Evolutionary conservation across 2,329 filamentous ascomycete species (phyloP).

Genomic region (Microcera coccophila): DNA sequence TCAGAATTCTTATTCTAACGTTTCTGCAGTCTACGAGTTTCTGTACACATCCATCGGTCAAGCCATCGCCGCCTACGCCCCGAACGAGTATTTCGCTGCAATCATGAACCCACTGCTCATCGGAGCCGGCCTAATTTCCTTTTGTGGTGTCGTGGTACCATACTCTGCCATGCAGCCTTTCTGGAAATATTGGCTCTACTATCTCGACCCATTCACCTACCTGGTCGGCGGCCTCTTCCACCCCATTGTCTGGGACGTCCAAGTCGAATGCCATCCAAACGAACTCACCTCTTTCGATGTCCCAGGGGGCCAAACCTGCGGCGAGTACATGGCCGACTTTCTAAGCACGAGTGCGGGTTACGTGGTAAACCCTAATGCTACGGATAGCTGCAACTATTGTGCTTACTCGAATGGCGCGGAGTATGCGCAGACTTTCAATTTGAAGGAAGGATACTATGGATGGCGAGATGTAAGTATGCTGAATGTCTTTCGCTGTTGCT

Average conservation of each 20-base stretch:
- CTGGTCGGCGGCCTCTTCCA: constrained; percentile 37
- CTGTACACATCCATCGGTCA: constrained; percentile 42
- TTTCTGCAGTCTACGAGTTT: constrained; percentile 34
- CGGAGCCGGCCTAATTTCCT: constrained; percentile 30
- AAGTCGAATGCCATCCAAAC: constrained; percentile 31
- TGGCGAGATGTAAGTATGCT: constrained; percentile 20
- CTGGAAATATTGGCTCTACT: constrained; percentile 36
- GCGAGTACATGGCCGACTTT: constrained; percentile 18
- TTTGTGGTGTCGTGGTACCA: constrained; percentile 25
- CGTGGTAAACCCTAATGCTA: constrained; percentile 8
- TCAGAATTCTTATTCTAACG: constrained; percentile 15
- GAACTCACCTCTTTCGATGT: constrained; percentile 24
- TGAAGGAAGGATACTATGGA: constrained; percentile 14
- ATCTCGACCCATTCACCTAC: constrained; percentile 41
- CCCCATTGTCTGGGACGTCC: constrained; percentile 36
- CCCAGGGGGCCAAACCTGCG: constrained; percentile 10
- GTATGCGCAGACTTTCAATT: constrained; percentile 16
- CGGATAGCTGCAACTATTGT: constrained; percentile 15
- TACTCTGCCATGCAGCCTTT: constrained; percentile 21
- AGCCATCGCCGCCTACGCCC: constrained; percentile 46
- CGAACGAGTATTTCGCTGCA: constrained; percentile 47
- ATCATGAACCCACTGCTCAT: constrained; percentile 45
- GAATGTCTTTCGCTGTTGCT: neutral
- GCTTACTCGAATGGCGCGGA: constrained; percentile 14
- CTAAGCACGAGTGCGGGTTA: constrained; percentile 11